Percentiles rank a stretch among this genome's conserved stretches.
Conservation (phyloP, 1,284 basidiomycete genomes). For the Termitomyces sp. region DNA sequence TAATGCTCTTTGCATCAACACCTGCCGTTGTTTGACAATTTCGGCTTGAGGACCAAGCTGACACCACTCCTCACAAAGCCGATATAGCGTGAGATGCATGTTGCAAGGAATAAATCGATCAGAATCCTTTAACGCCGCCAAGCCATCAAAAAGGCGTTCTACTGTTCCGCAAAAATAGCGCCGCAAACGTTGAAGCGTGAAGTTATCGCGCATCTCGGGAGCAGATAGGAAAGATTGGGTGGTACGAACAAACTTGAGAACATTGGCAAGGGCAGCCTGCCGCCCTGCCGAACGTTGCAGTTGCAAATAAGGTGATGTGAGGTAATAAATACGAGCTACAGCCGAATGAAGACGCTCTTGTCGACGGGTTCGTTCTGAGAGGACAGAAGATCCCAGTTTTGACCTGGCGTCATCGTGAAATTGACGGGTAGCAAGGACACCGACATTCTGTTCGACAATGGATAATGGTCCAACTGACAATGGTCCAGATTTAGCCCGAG, state of each 20-base stretch:
- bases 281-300: conserved; percentile 67
- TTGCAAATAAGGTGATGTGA: conserved; percentile 77
- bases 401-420: conserved; percentile 57
- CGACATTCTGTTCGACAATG: conserved; percentile 40
- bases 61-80: conserved; percentile 93
- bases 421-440: conserved; percentile 58
- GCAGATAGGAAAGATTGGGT: conserved; percentile 76
- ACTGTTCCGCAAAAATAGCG: conserved; percentile 89
- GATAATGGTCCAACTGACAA: conserved; percentile 27
- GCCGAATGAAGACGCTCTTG: conserved; percentile 85
- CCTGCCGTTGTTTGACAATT: conserved; percentile 66
- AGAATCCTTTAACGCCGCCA: conserved; percentile 67
- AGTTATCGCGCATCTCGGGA: conserved; percentile 70
- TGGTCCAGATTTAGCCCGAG: conserved; percentile 45
- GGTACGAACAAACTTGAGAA: conserved; percentile 83
- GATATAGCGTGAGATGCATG: conserved; percentile 77
- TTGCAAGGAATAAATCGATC: conserved; percentile 76
- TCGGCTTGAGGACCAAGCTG: conserved; percentile 78
- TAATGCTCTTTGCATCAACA: conserved; percentile 70
- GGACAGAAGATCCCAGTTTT: conserved; percentile 35
- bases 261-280: conserved; percentile 70
- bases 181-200: conserved; percentile 77
- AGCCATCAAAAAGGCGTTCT: conserved; percentile 78
- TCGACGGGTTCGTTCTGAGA: conserved; percentile 56
- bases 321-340: conserved; percentile 85